phyloP scores from a whole-genome alignment of 106 monocot genomes.

The Dendrobium officinale region DNA sequence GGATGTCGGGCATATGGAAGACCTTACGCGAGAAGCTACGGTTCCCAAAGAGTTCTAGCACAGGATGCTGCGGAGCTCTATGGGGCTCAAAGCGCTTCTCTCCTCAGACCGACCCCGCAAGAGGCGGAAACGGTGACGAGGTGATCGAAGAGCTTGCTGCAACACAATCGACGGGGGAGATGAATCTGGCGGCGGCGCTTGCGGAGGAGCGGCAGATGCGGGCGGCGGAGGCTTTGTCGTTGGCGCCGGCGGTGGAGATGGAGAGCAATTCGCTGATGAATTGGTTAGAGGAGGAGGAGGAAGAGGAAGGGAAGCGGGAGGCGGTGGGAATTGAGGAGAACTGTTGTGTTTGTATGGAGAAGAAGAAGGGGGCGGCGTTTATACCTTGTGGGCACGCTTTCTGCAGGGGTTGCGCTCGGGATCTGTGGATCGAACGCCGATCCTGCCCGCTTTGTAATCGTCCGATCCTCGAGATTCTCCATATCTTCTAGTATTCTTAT shows the following conservation, averaged over 20 bases:
- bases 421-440: slow-evolving; percentile 13
- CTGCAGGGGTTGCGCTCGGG: slow-evolving; percentile 15
- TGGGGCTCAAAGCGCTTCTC: not conserved
- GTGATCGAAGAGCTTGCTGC: not conserved
- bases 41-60: not conserved
- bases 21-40: not conserved
- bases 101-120: not conserved
- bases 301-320: slow-evolving; percentile 28
- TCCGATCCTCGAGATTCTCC: slow-evolving; percentile 15
- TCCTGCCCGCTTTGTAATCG: slow-evolving; percentile 19
- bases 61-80: not conserved
- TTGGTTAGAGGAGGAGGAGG: slow-evolving; percentile 25
- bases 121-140: not conserved
- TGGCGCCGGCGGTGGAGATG: not conserved
- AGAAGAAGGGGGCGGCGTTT: slow-evolving; percentile 26
- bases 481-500: slow-evolving; percentile 7
- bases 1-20: not conserved
- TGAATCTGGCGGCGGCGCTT: not conserved
- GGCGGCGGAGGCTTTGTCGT: not conserved
- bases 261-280: not conserved
- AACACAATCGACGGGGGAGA: not conserved
- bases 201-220: not conserved
- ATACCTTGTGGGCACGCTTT: slow-evolving; percentile 21
- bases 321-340: slow-evolving; percentile 37
- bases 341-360: slow-evolving; percentile 16